Conservation (phyloP, 2,329 filamentous ascomycete genomes). For the Alternaria ventricosa region DNA sequence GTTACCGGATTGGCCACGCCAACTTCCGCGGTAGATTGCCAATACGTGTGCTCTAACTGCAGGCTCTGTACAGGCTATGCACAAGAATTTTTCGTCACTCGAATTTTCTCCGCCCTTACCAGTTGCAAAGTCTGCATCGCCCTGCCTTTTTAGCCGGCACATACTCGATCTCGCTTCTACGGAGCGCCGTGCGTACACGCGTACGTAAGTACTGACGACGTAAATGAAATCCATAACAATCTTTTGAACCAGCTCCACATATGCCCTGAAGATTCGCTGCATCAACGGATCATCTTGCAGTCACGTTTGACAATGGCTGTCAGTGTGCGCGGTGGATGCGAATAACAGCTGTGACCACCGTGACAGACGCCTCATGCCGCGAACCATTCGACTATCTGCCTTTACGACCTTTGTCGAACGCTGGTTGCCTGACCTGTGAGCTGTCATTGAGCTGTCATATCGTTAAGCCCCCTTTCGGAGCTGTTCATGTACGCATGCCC, state of each 20-base stretch:
- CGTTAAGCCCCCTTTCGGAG: background rate
- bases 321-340: background rate
- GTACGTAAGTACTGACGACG: background rate
- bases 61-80: slow-evolving; percentile 2
- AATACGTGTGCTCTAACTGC: slow-evolving; percentile 4
- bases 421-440: background rate
- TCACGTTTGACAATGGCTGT: background rate
- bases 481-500: background rate
- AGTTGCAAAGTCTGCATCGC: slow-evolving; percentile 4
- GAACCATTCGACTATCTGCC: background rate
- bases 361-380: background rate
- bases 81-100: background rate
- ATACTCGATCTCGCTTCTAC: background rate
- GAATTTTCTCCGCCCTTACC: background rate
- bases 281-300: background rate
- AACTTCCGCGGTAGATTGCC: background rate
- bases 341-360: background rate
- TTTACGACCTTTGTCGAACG: background rate
- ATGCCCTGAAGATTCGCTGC: background rate
- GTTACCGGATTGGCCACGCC: background rate
- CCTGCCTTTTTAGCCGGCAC: slow-evolving; percentile 7
- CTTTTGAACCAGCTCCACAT: background rate
- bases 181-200: slow-evolving; percentile 1
- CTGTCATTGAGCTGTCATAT: background rate
- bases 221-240: background rate